These are phyloP conservation scores for Oryza australiensis DNA, from an alignment of 176 grass and related monocot genomes.

Conservation along the genomic window DNA sequence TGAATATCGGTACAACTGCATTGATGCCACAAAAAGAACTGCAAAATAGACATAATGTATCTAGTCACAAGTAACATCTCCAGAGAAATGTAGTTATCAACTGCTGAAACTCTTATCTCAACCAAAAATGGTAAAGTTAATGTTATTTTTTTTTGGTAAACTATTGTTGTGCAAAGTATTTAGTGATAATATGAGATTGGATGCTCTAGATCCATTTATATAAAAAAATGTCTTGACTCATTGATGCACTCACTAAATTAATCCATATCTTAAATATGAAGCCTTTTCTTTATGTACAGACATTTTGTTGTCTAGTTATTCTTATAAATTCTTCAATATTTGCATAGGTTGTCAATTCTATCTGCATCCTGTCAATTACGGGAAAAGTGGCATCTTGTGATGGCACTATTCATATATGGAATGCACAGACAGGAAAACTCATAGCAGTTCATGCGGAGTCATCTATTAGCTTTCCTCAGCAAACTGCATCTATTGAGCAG, in stretches of 20 bases:
- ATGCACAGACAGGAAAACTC: constrained; percentile 81
- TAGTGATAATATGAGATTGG: constrained; percentile 10
- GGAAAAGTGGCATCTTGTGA: constrained; percentile 91
- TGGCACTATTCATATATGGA: constrained; percentile 98
- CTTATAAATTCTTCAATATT: neutral
- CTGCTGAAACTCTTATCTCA: neutral
- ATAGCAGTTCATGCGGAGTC: constrained; percentile 76
- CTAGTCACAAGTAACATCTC: neutral
- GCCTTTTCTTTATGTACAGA: constrained; percentile 1
- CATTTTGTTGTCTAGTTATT: constrained; percentile 12
- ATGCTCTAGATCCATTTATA: constrained; percentile 13
- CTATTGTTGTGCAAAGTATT: neutral
- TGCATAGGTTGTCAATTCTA: constrained; percentile 79
- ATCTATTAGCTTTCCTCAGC: constrained; percentile 54
- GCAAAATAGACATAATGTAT: neutral
- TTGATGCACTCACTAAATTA: neutral
- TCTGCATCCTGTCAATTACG: constrained; percentile 68
- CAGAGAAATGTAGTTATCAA: neutral
- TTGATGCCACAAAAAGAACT: neutral
- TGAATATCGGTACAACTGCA: neutral
- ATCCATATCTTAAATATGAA: neutral
- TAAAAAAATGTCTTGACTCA: constrained; percentile 27
- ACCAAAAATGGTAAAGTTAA: neutral
- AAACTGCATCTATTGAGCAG: constrained; percentile 62
- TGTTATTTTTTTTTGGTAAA: neutral